phyloP scores from a whole-genome alignment of 2,329 filamentous ascomycete genomes.

The Cordyceps fumosorosea region DNA sequence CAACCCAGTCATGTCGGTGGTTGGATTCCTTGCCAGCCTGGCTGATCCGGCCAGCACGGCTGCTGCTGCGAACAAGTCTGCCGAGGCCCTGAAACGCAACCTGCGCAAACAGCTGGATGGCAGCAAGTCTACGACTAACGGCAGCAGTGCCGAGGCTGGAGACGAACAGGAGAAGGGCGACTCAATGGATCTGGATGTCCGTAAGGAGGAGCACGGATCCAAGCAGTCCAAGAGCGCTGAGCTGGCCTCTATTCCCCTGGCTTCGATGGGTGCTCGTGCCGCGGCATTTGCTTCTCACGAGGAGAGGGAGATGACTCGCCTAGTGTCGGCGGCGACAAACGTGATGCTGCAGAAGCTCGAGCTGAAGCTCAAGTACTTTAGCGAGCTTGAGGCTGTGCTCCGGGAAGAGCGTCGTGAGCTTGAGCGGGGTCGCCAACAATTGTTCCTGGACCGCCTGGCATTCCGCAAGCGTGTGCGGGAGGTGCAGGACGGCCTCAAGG shows the following conservation, averaged over 20 bases:
- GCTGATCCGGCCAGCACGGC: conserved; percentile 87
- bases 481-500: conserved; percentile 68
- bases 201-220: conserved; percentile 44
- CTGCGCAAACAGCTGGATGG: conserved; percentile 72
- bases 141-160: conserved; percentile 30
- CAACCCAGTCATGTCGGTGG: conserved; percentile 94
- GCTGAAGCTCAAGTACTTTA: conserved; percentile 91
- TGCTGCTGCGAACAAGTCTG: conserved; percentile 80
- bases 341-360: conserved; percentile 93
- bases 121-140: conserved; percentile 37
- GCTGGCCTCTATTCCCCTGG: conserved; percentile 74
- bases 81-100: conserved; percentile 75
- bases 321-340: conserved; percentile 89
- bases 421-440: conserved; percentile 82
- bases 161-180: conserved; percentile 52
- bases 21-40: conserved; percentile 86
- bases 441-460: conserved; percentile 84
- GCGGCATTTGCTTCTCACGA: conserved; percentile 89
- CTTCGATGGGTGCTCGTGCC: conserved; percentile 76
- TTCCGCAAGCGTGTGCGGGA: conserved; percentile 85
- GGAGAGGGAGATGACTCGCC: conserved; percentile 90
- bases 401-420: conserved; percentile 89
- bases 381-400: conserved; percentile 88
- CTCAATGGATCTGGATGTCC: conserved; percentile 58
- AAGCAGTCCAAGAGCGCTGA: conserved; percentile 40